These are phyloP conservation scores for Candida smagusa DNA, from an alignment of 1,139 yeast genomes.

Conservation along the genomic window DNA sequence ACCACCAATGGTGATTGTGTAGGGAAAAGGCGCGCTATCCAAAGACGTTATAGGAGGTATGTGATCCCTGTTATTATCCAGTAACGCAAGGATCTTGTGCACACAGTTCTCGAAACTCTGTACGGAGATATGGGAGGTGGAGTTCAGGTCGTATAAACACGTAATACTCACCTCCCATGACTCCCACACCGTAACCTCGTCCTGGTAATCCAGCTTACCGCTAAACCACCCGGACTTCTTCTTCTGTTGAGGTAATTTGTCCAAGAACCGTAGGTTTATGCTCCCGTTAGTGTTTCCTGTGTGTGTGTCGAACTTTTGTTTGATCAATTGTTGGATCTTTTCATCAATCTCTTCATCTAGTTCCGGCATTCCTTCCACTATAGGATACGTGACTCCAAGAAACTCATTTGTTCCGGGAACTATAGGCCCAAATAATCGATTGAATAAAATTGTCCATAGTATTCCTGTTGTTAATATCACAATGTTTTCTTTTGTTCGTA, in stretches of 20 bases:
- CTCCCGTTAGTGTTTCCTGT: constrained; percentile 15
- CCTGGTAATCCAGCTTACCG: constrained; percentile 26
- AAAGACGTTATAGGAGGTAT: constrained; percentile 73
- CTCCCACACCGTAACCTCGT: constrained; percentile 35
- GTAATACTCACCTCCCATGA: constrained; percentile 38
- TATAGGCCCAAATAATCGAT: constrained; percentile 66
- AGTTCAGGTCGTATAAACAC: constrained; percentile 25
- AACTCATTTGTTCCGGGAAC: constrained; percentile 50
- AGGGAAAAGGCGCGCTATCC: constrained; percentile 68
- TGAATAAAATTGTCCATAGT: constrained; percentile 66
- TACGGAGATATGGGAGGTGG: constrained; percentile 18
- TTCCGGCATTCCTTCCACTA: constrained; percentile 40
- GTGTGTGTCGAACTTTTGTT: constrained; percentile 20
- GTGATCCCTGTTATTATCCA: constrained; percentile 57
- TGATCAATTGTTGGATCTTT: constrained; percentile 35
- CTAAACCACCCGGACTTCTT: constrained; percentile 43
- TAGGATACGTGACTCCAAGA: constrained; percentile 44
- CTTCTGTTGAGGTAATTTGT: constrained; percentile 25
- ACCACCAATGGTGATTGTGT: constrained; percentile 29
- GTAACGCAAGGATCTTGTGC: constrained; percentile 45
- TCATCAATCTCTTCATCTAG: constrained; percentile 44
- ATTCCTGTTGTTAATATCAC: constrained; percentile 42
- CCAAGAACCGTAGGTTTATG: constrained; percentile 27
- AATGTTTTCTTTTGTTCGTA: constrained; percentile 6
- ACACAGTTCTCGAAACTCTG: constrained; percentile 43